A percentile compares a stretch with the other conserved stretches of the same genome.
Evolutionary conservation across 2,329 filamentous ascomycete genomes (phyloP).

Genomic region (Metarhizium rileyi): DNA sequence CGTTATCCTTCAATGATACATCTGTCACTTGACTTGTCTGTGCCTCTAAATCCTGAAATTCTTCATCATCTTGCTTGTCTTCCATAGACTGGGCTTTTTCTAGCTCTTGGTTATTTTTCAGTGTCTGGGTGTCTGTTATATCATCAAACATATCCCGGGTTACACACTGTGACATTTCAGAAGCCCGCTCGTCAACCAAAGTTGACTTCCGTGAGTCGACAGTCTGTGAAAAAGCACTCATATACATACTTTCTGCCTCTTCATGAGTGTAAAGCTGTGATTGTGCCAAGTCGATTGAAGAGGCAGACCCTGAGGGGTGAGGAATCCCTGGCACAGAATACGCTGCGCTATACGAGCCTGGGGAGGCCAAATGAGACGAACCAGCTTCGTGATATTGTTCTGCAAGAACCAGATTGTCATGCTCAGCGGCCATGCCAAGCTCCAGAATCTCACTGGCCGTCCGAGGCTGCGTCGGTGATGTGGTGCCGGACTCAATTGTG

Average conservation of each 20-base stretch:
- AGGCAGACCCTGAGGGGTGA: slow-evolving; percentile 2
- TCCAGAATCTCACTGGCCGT: slow-evolving; percentile 9
- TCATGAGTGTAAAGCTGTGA: slow-evolving; percentile 70
- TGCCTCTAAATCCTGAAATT: neutral
- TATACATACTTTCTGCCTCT: slow-evolving; percentile 79
- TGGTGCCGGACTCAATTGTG: slow-evolving; percentile 10
- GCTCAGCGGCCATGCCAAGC: neutral
- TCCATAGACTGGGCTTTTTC: neutral
- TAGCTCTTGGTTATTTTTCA: neutral
- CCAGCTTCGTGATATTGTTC: neutral
- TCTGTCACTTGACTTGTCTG: neutral
- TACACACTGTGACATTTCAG: too few species aligned
- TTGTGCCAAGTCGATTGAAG: slow-evolving; percentile 42
- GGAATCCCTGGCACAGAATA: neutral
- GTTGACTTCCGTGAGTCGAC: slow-evolving; percentile 12
- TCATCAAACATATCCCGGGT: neutral
- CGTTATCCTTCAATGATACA: neutral
- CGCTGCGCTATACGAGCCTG: neutral
- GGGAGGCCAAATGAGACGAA: neutral
- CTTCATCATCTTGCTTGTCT: neutral
- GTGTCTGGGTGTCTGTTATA: neutral
- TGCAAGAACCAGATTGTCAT: neutral
- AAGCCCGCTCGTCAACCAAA: neutral
- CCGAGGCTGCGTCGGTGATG: slow-evolving; percentile 3
- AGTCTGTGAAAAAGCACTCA: slow-evolving; percentile 56